These are phyloP conservation scores for Anisogramma anomala DNA, from an alignment of 2,329 filamentous ascomycete species.

Conservation along the genomic window DNA sequence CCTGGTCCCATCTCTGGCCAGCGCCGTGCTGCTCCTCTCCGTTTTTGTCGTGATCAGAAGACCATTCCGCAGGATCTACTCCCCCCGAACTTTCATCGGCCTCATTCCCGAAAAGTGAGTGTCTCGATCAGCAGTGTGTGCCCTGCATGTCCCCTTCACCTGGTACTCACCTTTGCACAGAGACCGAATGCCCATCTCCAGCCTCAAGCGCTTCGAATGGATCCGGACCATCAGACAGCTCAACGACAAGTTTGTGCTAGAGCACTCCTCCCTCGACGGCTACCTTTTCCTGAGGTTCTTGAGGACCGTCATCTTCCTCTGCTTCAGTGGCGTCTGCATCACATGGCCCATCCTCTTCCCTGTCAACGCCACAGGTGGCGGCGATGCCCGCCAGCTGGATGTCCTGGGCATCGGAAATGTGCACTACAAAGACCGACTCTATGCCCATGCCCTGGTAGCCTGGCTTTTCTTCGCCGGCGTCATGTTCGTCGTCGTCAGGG, in stretches of 20 bases:
- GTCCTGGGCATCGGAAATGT: conserved; percentile 45
- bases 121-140: too few species aligned
- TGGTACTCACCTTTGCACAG: conserved; percentile 2
- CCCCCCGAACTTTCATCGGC: conserved; percentile 17
- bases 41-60: conserved; percentile 15
- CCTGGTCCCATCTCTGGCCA: conserved; percentile 14
- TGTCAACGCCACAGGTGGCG: conserved; percentile 72
- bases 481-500: conserved; percentile 78
- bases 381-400: conserved; percentile 51
- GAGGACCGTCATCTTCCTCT: conserved; percentile 63
- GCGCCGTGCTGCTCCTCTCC: conserved; percentile 13
- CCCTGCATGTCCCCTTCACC: too few species aligned
- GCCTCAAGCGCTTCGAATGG: conserved; percentile 14
- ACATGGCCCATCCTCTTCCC: conserved; percentile 81
- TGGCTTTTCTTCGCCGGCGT: conserved; percentile 83
- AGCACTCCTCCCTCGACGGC: conserved; percentile 84
- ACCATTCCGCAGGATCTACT: conserved; percentile 15
- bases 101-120: conserved; percentile 16
- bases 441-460: conserved; percentile 68
- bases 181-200: conserved; percentile 13
- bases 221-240: conserved; percentile 11
- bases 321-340: conserved; percentile 66
- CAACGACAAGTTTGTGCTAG: conserved; percentile 34
- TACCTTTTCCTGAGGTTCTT: conserved; percentile 86
- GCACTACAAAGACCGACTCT: conserved; percentile 54